phyloP scores from a whole-genome alignment of 176 grass and related monocot species.

The Triticum dicoccoides region DNA sequence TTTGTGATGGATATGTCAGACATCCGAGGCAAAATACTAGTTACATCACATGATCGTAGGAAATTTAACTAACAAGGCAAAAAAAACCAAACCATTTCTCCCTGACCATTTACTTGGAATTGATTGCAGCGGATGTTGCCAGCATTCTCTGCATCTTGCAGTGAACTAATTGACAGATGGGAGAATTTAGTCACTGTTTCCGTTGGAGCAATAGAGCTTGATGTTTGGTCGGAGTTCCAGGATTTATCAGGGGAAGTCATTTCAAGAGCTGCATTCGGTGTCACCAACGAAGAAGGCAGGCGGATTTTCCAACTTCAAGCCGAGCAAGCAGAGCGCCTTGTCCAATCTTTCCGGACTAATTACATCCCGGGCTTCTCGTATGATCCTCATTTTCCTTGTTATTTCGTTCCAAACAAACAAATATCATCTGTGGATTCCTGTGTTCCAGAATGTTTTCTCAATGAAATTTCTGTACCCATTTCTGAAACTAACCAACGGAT shows the following conservation, averaged over 20 bases:
- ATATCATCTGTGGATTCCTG: too few relatives aligned
- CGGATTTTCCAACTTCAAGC: slow-evolving; percentile 52
- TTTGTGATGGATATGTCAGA: not conserved
- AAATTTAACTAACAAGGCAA: not conserved
- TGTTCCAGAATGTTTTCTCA: not conserved
- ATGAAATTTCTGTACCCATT: not conserved
- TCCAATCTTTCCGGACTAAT: slow-evolving; percentile 20
- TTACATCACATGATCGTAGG: not conserved
- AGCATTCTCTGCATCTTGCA: slow-evolving; percentile 39
- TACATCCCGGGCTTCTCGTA: slow-evolving; percentile 55
- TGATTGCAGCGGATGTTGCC: slow-evolving; percentile 49
- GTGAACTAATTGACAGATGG: slow-evolving; percentile 53
- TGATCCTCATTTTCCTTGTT: not conserved
- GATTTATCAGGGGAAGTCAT: slow-evolving; percentile 59
- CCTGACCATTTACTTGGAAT: slow-evolving; percentile 8
- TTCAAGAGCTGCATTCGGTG: slow-evolving; percentile 58
- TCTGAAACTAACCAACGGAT: not conserved
- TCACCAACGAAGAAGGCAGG: slow-evolving; percentile 35
- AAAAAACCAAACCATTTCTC: not conserved
- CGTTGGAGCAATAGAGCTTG: slow-evolving; percentile 28
- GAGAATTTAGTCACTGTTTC: slow-evolving; percentile 16
- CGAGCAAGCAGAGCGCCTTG: slow-evolving; percentile 38
- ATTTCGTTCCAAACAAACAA: too few relatives aligned
- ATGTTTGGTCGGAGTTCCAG: slow-evolving; percentile 50
- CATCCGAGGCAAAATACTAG: not conserved